These are phyloP conservation scores for Pestalotiopsis sp. DNA, from an alignment of 2,329 filamentous ascomycete genomes.

Conservation along the genomic window DNA sequence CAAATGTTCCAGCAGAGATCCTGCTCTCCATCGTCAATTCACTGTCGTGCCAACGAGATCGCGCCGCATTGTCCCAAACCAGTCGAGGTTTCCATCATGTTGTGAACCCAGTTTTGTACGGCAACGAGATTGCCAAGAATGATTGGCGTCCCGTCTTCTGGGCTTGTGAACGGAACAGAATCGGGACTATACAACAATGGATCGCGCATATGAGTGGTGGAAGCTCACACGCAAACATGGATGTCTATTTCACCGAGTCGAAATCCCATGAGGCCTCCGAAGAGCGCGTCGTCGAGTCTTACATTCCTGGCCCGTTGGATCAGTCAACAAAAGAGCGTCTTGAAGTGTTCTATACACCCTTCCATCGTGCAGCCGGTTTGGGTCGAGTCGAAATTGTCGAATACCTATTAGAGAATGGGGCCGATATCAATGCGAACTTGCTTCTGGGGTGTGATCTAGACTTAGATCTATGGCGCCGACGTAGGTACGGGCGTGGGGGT, in stretches of 20 bases:
- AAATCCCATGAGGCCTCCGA: not conserved
- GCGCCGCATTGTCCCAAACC: not conserved
- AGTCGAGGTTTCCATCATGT: not conserved
- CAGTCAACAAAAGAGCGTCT: not conserved
- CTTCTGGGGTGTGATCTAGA: not conserved
- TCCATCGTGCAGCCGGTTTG: conserved; percentile 1
- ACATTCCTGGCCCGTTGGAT: not conserved
- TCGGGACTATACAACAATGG: conserved; percentile 3
- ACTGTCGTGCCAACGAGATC: not conserved
- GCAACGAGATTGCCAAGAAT: not conserved
- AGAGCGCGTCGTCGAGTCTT: too few relatives aligned
- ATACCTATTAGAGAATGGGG: conserved; percentile 8
- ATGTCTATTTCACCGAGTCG: not conserved
- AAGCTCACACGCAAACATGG: not conserved
- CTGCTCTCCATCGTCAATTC: not conserved
- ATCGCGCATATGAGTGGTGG: not conserved
- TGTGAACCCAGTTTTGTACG: not conserved
- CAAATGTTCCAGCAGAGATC: not conserved
- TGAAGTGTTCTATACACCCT: not conserved
- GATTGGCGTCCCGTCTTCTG: conserved; percentile 8
- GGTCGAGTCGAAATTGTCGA: not conserved
- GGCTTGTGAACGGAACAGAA: not conserved
- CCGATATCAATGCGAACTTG: conserved; percentile 1
- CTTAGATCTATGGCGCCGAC: not conserved
- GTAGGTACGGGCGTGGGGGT: not conserved